phyloP scores from a whole-genome alignment of 257 asterid species.

The Solanum tarijense region DNA sequence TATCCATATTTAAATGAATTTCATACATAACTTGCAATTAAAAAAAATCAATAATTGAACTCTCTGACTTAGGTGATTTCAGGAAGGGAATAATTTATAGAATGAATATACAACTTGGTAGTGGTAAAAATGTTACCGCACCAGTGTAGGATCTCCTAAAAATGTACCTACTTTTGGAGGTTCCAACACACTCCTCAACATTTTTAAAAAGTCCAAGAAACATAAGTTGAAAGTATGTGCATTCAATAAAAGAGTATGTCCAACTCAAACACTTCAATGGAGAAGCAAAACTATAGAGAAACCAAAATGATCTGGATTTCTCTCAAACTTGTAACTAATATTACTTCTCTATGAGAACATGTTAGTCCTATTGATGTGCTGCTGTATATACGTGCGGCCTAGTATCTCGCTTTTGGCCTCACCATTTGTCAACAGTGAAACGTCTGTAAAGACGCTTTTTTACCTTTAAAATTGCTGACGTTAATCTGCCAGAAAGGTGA shows the following conservation, averaged over 20 bases:
- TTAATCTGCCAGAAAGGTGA: neutral
- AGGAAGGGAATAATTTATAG: neutral
- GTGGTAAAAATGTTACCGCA: neutral
- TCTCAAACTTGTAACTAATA: neutral
- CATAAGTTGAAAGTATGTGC: no score
- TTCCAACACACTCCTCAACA: neutral
- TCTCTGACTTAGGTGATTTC: neutral
- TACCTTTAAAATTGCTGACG: neutral
- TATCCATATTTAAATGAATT: neutral
- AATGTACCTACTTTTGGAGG: neutral
- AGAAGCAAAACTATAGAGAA: no score
- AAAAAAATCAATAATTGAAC: neutral
- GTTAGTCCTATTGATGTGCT: neutral
- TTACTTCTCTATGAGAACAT: neutral
- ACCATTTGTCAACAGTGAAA: neutral
- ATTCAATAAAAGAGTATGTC: no score
- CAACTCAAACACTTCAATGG: no score
- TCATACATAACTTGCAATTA: neutral
- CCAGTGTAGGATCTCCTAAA: neutral
- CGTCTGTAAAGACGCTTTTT: neutral
- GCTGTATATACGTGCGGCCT: neutral
- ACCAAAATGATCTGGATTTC: neutral
- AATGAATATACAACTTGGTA: no score
- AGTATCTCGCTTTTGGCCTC: neutral
- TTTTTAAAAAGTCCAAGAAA: neutral